Percentiles rank a stretch among this genome's conserved stretches.
Conservation (phyloP, 768 basidiomycete genomes). For the Boletus edulis region DNA sequence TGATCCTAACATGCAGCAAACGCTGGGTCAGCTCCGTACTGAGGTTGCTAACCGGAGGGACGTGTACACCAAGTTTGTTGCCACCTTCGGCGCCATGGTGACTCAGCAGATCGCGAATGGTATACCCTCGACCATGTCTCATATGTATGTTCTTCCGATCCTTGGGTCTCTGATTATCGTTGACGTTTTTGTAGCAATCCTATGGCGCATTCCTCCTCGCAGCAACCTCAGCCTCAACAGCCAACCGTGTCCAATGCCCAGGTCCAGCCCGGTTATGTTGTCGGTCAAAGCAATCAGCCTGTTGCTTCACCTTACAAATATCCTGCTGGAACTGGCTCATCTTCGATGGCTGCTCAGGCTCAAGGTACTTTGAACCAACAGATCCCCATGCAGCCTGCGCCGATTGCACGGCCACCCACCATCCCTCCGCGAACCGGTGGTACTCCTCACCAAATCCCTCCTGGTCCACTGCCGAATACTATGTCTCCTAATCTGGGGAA, state of each 20-base stretch:
- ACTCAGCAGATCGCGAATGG: constrained; percentile 26
- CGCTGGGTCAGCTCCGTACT: constrained; percentile 14
- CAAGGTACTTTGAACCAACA: constrained; percentile 26
- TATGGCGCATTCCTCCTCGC: constrained; percentile 17
- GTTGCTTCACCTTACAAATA: constrained; percentile 17
- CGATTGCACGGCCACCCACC: constrained; percentile 26
- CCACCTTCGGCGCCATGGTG: constrained; percentile 25
- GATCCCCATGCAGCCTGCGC: constrained; percentile 31
- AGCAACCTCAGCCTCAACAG: constrained; percentile 21
- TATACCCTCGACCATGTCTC: constrained; percentile 23
- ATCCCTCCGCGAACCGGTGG: constrained; percentile 39
- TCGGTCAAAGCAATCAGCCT: constrained; percentile 14
- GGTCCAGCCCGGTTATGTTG: constrained; percentile 21
- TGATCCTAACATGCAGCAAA: constrained; percentile 17
- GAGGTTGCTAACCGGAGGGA: constrained; percentile 39
- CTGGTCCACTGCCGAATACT: constrained; percentile 28
- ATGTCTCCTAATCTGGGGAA: constrained; percentile 36
- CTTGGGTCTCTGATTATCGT: neutral
- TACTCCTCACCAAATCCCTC: constrained; percentile 37
- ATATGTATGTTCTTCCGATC: constrained; percentile 32
- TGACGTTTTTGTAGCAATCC: constrained; percentile 19
- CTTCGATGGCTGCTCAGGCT: constrained; percentile 22
- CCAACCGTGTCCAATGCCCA: constrained; percentile 9
- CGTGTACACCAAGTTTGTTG: constrained; percentile 34
- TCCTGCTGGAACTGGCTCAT: constrained; percentile 12